Percentiles rank a stretch among this genome's conserved stretches.
Conservation (phyloP, 2,329 filamentous ascomycete genomes). For the Pyricularia grisea region DNA sequence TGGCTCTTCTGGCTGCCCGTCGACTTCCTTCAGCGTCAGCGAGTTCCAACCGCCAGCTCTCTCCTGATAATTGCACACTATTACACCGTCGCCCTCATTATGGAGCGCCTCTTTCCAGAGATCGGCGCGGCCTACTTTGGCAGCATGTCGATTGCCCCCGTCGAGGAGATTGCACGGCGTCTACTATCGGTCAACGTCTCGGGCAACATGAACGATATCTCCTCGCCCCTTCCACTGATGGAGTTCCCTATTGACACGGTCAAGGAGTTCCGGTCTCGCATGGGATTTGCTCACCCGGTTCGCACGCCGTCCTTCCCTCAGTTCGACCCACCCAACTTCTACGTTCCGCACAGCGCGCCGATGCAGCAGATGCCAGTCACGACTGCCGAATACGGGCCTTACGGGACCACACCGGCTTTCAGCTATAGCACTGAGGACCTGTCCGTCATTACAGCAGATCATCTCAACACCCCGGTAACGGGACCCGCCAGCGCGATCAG, state of each 20-base stretch:
- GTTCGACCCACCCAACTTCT: conserved; percentile 48
- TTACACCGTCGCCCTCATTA: conserved; percentile 76
- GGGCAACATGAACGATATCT: conserved; percentile 43
- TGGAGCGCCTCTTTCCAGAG: conserved; percentile 88
- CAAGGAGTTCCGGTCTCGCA: conserved; percentile 56
- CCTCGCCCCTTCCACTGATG: conserved; percentile 58
- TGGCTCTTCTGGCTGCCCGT: conserved; percentile 97
- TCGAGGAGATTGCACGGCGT: conserved; percentile 77
- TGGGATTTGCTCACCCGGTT: conserved; percentile 56
- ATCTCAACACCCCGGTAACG: conserved; percentile 14
- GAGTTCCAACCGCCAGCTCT: conserved; percentile 57
- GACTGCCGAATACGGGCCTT: conserved; percentile 35
- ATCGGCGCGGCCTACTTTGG: conserved; percentile 85
- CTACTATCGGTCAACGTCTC: conserved; percentile 60
- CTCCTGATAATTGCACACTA: conserved; percentile 83
- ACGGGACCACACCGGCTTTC: conserved; percentile 46
- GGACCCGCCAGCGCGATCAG: conserved; percentile 37
- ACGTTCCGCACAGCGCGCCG: conserved; percentile 27
- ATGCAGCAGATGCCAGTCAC: conserved; percentile 31
- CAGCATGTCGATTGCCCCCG: conserved; percentile 65
- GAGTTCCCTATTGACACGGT: conserved; percentile 64
- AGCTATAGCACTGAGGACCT: conserved; percentile 57
- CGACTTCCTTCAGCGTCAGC: conserved; percentile 66
- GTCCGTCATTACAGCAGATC: conserved; percentile 41
- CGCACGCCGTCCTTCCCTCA: conserved; percentile 52